phyloP scores from a whole-genome alignment of 257 asterid genomes.

The Schizonepeta tenuifolia region DNA sequence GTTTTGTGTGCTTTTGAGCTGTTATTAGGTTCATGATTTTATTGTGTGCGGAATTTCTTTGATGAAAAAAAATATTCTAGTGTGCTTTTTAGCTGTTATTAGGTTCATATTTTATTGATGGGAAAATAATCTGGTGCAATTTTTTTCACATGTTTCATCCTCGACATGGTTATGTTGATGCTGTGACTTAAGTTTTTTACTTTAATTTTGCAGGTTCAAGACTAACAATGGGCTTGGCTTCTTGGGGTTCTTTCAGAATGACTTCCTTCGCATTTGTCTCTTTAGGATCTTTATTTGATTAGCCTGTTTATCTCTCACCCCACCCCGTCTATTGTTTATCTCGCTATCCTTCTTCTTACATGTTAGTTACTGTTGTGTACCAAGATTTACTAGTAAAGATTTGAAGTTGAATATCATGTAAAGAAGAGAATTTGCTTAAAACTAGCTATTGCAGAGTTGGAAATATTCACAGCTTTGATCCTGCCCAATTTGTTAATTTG shows the following conservation, averaged over 20 bases:
- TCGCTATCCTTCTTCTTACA: slow-evolving; percentile 24
- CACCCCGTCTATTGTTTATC: neutral
- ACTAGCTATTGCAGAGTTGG: slow-evolving; percentile 19
- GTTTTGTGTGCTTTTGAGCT: neutral
- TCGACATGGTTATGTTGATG: slow-evolving; percentile 3
- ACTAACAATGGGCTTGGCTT: slow-evolving; percentile 22
- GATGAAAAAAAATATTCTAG: neutral
- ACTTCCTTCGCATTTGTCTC: slow-evolving; percentile 18
- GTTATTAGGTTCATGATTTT: neutral
- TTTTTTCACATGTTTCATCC: neutral
- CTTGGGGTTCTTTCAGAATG: slow-evolving; percentile 14
- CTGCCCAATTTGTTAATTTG: neutral
- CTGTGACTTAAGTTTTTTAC: slow-evolving; percentile 2
- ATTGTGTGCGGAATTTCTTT: too few species aligned
- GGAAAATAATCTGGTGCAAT: neutral
- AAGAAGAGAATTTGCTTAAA: slow-evolving; percentile 24
- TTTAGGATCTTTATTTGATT: slow-evolving; percentile 18
- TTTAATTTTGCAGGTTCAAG: slow-evolving; percentile 35
- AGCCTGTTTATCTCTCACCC: slow-evolving; percentile 19
- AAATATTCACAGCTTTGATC: slow-evolving; percentile 4
- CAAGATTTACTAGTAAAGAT: slow-evolving; percentile 33
- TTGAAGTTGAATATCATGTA: slow-evolving; percentile 34
- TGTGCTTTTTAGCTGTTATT: neutral
- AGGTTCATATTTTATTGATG: neutral
- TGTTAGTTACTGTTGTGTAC: slow-evolving; percentile 28